Base-by-base conservation (phyloP, 179 eudicot species). In the Nepenthes alata region DNA sequence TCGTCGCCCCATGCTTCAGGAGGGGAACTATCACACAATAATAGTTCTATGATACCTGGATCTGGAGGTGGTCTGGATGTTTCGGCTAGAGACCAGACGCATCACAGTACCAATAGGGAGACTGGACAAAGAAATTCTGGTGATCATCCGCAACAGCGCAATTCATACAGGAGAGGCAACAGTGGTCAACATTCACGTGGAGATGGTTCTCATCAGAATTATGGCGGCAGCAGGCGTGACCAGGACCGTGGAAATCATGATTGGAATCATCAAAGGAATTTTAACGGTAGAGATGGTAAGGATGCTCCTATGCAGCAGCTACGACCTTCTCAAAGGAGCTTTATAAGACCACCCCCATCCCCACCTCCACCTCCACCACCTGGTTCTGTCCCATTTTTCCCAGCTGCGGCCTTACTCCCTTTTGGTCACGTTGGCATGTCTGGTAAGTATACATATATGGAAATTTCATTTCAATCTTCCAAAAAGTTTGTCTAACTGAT, bases 171-270 rank as follows among this genome's bases (percentile, higher is more conserved):
- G 71, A 85, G 87, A 77, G 87, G 81, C 6, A 75, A 72, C 66
- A 74, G 84, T 11, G 84, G 84, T 5, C 64, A 78, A 35, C 85
- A 81, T 58, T 71, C 83, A 10, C 93, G 97, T 11, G 87, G 90
- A 44, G 90, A 88, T 68, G 85, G 87, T 39, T 75, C 90, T 57
- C 80, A 80, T 75, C 82, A 80, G 45, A 67, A 72, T 70, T 74
- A 74, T 67, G 6, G 8, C 8, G 84, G 83, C 39, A 80, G 84
- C 16, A 80, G 88, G 71, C 82, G 95, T 14, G 88, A 89, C 72
- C 95, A 80, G 66, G 96, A 88, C 41, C 85, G 89, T 39, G 85
- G 85, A 44, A 88, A 84, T 67, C 82, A 73, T 67, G 96, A 88
- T 14, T 88, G 95, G 96, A 86, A 74, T 66, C 77, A 77, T 59